Base-by-base conservation (phyloP, 768 basidiomycete species). In the Boletus sp. region DNA sequence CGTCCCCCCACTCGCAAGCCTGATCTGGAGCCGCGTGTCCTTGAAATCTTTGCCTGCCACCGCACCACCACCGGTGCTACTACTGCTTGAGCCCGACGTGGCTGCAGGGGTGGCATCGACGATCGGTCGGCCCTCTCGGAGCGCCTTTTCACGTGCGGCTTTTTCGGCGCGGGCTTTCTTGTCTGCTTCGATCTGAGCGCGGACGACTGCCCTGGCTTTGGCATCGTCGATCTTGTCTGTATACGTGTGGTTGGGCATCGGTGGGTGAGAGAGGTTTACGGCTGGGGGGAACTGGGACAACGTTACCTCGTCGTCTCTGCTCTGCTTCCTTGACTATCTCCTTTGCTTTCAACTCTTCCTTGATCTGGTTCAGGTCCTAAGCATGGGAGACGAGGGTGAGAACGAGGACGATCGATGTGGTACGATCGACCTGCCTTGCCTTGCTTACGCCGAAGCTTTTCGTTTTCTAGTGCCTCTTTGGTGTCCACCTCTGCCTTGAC, bases 111-210 rank as follows among this genome's bases (percentile, higher is more conserved):
- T 61, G 9, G 55, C 52, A 35, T 76, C 73, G 23, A 76, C 62
- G 19, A 76, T 64, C n/a, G 74, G 66, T 50, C 75, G 75, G 1
- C 95, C 95, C 34, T 96, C 93, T 32, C 95, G 82, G 7, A 95
- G 68, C 0, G 94, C 95, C 69, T 98, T 98, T 72, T 98, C 96
- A 44, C 85, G 77, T 0, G 94, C 94, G 2, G 85, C 78, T 64
- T 90, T 94, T 66, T 89, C 93, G 0, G 92, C 92, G 19, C 96
- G 84, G 9, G 83, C 87, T 49, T 83, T 82, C 74, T 94, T 98
- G 76, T 97, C 95, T 0, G 87, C 90, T 71, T 95, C 94, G 60
- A 98, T 97, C 69, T 97, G 94, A 1, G 89, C 91, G 67, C 93
- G 93, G 65, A 98, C 77, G 1, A 90, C 89, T 4, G 90, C 91